Evolutionary conservation across 495 filamentous ascomycete genomes (phyloP).

Genomic region (Aspergillus sclerotiicarbonarius): DNA sequence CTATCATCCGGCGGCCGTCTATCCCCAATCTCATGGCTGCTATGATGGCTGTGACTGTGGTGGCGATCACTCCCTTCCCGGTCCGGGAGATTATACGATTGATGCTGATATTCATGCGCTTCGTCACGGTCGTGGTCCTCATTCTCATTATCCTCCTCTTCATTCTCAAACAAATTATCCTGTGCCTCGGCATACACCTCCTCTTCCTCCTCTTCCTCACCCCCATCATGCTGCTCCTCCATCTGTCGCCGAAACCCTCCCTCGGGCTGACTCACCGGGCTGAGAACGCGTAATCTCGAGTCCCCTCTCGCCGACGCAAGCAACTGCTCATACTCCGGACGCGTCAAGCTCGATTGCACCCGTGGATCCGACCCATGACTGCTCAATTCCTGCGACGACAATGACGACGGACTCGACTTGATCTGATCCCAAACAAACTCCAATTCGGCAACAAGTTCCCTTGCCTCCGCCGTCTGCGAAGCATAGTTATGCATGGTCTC

Average conservation of each 20-base stretch:
- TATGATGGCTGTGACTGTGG: neutral
- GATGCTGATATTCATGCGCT: neutral
- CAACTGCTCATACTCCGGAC: constrained; percentile 27
- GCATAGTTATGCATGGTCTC: constrained; percentile 96
- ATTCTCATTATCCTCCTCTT: constrained; percentile 30
- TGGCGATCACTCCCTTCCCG: neutral
- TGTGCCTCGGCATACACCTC: constrained; percentile 45
- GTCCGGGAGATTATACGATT: neutral
- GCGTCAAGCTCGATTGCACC: constrained; percentile 28
- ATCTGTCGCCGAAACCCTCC: constrained; percentile 39
- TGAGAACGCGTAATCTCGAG: constrained; percentile 61
- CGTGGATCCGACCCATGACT: constrained; percentile 35
- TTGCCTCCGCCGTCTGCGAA: constrained; percentile 74
- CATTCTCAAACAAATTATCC: constrained; percentile 36
- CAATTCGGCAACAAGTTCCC: constrained; percentile 86
- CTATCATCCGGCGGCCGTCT: neutral
- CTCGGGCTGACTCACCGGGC: constrained; percentile 78
- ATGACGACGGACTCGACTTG: constrained; percentile 72
- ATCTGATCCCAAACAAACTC: constrained; percentile 99
- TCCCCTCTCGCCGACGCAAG: constrained; percentile 19
- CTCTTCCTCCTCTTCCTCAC: constrained; percentile 47
- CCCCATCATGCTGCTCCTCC: constrained; percentile 17
- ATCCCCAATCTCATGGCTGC: neutral
- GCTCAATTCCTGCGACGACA: constrained; percentile 44
- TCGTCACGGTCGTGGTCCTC: constrained; percentile 17